These are phyloP conservation scores for Paraphoma sp. DNA, from an alignment of 2,329 filamentous ascomycete genomes.

Conservation along the genomic window DNA sequence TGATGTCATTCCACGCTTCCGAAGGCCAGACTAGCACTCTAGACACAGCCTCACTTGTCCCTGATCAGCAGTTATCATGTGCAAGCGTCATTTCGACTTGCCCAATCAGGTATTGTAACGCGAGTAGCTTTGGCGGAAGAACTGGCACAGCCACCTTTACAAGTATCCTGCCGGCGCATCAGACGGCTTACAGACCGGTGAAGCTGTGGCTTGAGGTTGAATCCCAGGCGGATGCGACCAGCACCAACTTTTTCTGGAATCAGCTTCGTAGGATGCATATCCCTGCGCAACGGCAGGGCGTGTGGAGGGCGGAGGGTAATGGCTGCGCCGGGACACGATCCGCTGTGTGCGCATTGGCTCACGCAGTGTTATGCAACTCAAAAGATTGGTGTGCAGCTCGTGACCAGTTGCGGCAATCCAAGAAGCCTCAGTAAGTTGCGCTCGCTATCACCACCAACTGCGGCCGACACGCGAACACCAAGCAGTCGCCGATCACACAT, in stretches of 20 bases:
- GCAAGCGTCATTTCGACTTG: background rate
- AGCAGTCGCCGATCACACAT: background rate
- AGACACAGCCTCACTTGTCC: background rate
- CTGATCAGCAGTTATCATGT: conserved; percentile 2
- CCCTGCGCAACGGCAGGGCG: background rate
- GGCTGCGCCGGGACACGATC: background rate
- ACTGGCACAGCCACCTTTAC: background rate
- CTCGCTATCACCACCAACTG: background rate
- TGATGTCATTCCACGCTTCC: conserved; percentile 5
- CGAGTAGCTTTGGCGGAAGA: background rate
- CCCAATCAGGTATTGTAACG: background rate
- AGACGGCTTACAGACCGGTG: background rate
- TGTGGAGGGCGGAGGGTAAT: background rate
- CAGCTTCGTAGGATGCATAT: background rate
- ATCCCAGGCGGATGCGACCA: background rate
- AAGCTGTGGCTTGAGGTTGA: conserved; percentile 2
- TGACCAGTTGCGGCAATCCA: background rate
- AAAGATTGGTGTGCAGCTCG: background rate
- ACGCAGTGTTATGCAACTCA: background rate
- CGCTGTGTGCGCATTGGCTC: background rate
- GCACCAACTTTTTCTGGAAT: background rate
- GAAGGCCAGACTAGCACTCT: background rate
- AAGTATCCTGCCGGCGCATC: background rate
- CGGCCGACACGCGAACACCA: background rate
- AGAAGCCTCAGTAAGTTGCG: background rate